These are phyloP conservation scores for Prunus armeniaca DNA, from an alignment of 306 rosid genomes.

Conservation along the genomic window DNA sequence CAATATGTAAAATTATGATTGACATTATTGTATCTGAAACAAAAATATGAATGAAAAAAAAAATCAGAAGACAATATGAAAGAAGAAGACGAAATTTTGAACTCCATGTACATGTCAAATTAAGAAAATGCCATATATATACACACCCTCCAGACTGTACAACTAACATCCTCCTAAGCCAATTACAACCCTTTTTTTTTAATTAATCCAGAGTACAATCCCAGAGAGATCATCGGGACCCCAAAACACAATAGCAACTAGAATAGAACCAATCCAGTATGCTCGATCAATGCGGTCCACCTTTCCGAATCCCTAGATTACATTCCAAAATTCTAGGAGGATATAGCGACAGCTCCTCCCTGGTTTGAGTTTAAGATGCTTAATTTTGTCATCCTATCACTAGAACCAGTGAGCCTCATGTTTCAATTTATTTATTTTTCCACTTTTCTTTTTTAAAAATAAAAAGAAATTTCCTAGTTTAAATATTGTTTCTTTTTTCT, in stretches of 20 bases:
- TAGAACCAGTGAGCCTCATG: not conserved
- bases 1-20: no score
- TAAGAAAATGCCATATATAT: not conserved
- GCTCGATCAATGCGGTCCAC: not conserved
- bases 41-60: no score
- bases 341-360: conserved; percentile 2
- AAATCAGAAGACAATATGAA: no score
- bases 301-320: not conserved
- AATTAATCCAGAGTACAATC: not conserved
- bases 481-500: not conserved
- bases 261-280: not conserved
- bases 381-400: not conserved
- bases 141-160: conserved; percentile 8
- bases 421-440: not conserved
- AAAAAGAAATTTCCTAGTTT: not conserved
- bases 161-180: conserved; percentile 7
- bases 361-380: not conserved
- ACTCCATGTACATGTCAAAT: conserved; percentile 9
- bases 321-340: no score
- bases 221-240: not conserved
- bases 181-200: not conserved
- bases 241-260: not conserved
- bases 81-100: not conserved
- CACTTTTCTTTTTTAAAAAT: not conserved
- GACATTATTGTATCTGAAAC: no score